phyloP scores from a whole-genome alignment of 257 asterid genomes.

The Plectranthus barbatus region DNA sequence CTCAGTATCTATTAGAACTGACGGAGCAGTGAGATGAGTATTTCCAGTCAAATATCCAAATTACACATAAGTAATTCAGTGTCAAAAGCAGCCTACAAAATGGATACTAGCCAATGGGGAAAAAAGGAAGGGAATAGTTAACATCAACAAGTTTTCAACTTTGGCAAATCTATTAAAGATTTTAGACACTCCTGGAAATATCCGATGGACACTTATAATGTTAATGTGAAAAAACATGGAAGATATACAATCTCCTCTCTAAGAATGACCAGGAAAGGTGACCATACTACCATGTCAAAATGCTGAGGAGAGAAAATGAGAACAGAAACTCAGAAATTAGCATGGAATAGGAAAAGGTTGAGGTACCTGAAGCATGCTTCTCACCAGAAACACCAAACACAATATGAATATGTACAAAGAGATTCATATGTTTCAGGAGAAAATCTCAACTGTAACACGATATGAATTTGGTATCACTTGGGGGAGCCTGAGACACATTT shows the following conservation, averaged over 20 bases:
- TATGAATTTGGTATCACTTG: constrained; percentile 25
- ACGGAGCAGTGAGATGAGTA: no score
- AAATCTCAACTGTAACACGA: neutral
- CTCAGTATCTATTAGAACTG: no score
- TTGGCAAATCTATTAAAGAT: neutral
- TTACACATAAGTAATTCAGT: no score
- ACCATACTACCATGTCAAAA: neutral
- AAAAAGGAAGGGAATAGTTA: neutral
- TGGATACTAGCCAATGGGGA: neutral
- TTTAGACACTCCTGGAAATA: neutral
- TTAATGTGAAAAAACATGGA: neutral
- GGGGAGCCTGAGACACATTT: constrained; percentile 38
- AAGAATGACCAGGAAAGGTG: neutral
- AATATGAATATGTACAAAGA: constrained; percentile 5
- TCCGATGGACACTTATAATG: no score
- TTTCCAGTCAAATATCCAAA: no score
- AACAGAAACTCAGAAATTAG: constrained; percentile 3
- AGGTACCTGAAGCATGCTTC: constrained; percentile 40
- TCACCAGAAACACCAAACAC: constrained; percentile 17
- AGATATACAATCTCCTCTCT: neutral
- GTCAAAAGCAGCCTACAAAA: neutral
- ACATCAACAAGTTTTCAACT: neutral
- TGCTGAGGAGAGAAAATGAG: neutral
- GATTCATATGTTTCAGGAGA: neutral
- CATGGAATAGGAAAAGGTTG: constrained; percentile 44